Base-by-base conservation (phyloP, 371 early-diverging fungal species). In the Sporodiniella umbellata region DNA sequence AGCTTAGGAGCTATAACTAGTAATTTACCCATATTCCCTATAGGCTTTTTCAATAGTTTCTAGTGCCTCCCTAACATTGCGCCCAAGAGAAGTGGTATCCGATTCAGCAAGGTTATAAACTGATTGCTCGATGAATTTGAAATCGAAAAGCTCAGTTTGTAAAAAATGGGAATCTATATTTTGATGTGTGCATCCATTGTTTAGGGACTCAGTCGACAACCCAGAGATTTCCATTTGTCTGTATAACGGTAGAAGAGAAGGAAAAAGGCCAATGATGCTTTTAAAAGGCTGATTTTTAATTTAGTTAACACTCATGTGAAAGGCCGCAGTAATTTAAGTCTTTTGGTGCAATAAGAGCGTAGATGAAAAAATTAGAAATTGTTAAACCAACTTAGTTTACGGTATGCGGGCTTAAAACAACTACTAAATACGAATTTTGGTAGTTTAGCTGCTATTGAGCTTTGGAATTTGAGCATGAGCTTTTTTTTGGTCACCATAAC, bases 11-110 rank as follows among this genome's bases (percentile, higher is more conserved):
- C 15, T 46, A 22, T 11, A 23, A 28, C 30, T 5, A 10, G 17
- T 28, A 33, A 5, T 68, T 45, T 83, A 88, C 89, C 87, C 86
- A 51, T 85, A 89, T 39, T 58, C 57, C 31, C 64, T 47, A 18
- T 86, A 60, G 22, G 87, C 83, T 42, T 82, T 64, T 51, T 89
- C 90, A 44, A 88, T 86, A 12, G 86, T 75, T 10, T 64, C 38
- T 12, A 89, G 66, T 4, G 87, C 86, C 11, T 56, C 58, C 8
- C 67, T 70, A 7, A 81, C 74, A 28, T 53, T 68, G 18, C 42
- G 54, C 7, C 71, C 78, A 6, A 83, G 57, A 5, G 42, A 30
- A 45, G 67, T 57, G n/a, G 11, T 35, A 23, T 65, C 58, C 28
- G 50, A 31, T n/a, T 64, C 58, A 8, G 75, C 72, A 3, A 77